Base-by-base conservation (phyloP, 2,329 filamentous ascomycete genomes). In the Emmonsiellopsis sp. region DNA sequence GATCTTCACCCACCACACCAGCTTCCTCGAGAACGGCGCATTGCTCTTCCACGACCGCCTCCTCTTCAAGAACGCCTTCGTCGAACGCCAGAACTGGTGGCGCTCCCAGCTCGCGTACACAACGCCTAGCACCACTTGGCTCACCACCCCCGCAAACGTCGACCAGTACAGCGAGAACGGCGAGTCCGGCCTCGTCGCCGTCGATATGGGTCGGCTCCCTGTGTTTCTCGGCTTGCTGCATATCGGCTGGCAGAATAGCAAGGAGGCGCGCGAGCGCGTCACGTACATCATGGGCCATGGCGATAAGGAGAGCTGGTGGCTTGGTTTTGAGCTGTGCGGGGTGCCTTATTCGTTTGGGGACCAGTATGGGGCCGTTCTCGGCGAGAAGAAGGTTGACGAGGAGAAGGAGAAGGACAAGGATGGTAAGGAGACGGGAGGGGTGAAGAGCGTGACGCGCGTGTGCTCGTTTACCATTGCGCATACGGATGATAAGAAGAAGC, bases 241-340 rank as follows among this genome's bases (percentile, higher is more conserved):
- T 46, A 60, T 65, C 0, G 68, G 64, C n/a, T 76, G 73, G 74
- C 73, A 76, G 57, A 76, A 77, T 49, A 69, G 67, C 1, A 59
- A 65, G 6, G 58, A 55, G 0, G 72, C 75, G 1, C 67, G 73
- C 0, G 67, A 73, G 3, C 62, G 70, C 31, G 63, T 69, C 8
- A 74, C 72, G 1, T 75, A 74, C 54, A 62, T 64, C 34, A 60
- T 74, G 32, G 71, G 64, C 0, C 70, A 76, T 21, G 74, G 74
- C 0, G 74, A 77, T 39, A 76, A 76, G 56, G 74, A 76, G 56
- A 71, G 65, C 0, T 76, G 68, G 65, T 76, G 73, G 74, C 62
- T 76, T 21, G 73, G 42, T 3, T 63, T 74, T 6, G 74, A 76
- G 53, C 62, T 74, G 1, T 64, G 67, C 2, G 68, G 67, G 3